Conservation (phyloP, 257 asterid genomes). For the Solanum bulbocastanum region DNA sequence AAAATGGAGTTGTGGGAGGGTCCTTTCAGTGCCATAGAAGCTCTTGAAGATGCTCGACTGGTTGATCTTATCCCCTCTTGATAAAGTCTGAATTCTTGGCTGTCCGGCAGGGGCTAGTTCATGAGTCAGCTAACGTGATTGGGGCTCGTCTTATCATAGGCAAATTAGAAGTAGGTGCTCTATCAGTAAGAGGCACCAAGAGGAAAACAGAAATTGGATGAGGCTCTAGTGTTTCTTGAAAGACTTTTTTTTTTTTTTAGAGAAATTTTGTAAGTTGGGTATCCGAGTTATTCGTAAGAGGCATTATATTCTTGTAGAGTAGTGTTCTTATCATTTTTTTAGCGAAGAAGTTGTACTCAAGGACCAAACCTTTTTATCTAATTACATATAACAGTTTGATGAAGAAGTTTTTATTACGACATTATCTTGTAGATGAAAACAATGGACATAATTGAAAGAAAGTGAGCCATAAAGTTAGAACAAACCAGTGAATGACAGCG, state of each 20-base stretch:
- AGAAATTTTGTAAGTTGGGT: background rate
- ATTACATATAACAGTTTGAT: background rate
- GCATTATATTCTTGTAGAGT: background rate
- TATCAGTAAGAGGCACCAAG: background rate
- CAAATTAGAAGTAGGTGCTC: background rate
- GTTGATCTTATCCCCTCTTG: background rate
- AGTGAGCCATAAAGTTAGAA: background rate
- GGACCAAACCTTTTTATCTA: background rate
- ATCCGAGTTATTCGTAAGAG: background rate
- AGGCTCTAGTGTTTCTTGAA: background rate
- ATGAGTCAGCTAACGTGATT: background rate
- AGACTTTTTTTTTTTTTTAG: background rate
- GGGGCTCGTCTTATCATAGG: background rate
- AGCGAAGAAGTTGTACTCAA: background rate
- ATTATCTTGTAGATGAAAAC: background rate
- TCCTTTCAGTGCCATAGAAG: slow-evolving; percentile 25
- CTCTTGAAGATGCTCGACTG: slow-evolving; percentile 7
- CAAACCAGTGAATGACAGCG: background rate
- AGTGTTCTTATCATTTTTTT: background rate
- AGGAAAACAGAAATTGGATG: background rate
- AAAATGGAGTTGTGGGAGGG: slow-evolving; percentile 30
- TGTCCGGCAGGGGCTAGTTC: background rate
- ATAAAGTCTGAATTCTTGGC: background rate
- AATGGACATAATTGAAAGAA: background rate
- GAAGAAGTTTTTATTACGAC: background rate